Evolutionary conservation across 108 stramenopile genomes (phyloP), one percentile per base, ranked within the genome.

Genomic region (Cyclotella atomus): DNA sequence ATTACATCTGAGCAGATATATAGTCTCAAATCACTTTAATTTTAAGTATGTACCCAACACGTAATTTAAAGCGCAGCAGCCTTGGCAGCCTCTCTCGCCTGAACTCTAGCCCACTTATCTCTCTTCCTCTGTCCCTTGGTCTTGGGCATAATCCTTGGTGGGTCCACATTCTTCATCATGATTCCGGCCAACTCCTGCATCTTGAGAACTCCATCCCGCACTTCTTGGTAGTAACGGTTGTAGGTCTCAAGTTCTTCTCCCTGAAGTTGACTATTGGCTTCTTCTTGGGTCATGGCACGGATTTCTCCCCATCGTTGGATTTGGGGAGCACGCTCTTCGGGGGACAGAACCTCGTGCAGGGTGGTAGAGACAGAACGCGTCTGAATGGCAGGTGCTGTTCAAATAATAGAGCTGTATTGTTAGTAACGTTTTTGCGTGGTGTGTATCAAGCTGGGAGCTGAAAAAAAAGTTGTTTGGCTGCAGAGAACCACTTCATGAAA

Each of bases 211-310:
- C 88, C 86, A 16, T 88, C 80, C 27, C 91, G 82, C 36, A 84
- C 82, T 59, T 90, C 85, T 10, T 79, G 75, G 56, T 75, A 79
- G 68, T 85, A 94, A 34, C 84, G 71, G 46, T 85, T 87, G 89
- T 90, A 88, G 30, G 93, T 83, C 38, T 88, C 90, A 14, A 91
- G 71, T 79, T 90, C 91, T 59, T 93, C 92, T 25, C 78, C 87
- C 25, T 76, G 65, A 10, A 94, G 82, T 44, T 74, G 70, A 15
- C 82, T 73, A 19, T 84, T 43, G 14, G 93, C 93, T 56, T 87
- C 77, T 36, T 88, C 93, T 3, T 68, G 61, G 25, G 77, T 52
- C 63, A 87, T 66, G 52, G 76, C 34, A 60, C 93, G 84, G 33
- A 91, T 77, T 57, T 89, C 90, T 50, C 41, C 62, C 90, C 89